Percentiles rank a stretch among this genome's conserved stretches.
These are phyloP conservation scores for Phytophthora europaea DNA, from an alignment of 352 stramenopile species.

Conservation along the genomic window DNA sequence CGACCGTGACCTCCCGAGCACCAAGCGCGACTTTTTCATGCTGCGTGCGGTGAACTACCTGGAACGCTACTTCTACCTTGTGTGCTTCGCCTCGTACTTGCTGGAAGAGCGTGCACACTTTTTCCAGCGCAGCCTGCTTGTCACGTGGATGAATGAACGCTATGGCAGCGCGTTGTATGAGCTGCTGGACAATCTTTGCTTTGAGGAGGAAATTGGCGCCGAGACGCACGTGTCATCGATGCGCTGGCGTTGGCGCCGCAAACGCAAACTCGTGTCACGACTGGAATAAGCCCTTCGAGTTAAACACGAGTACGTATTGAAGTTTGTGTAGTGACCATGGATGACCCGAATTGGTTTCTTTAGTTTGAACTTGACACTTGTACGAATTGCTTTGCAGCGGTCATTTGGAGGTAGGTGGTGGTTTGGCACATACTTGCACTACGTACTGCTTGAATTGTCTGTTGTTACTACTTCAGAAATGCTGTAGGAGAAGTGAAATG, in stretches of 20 bases:
- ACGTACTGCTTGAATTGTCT: not conserved
- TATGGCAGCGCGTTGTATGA: conserved; percentile 89
- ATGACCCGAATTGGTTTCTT: not conserved
- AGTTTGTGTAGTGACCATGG: not conserved
- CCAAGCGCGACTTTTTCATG: conserved; percentile 88
- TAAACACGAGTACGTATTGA: conserved; percentile 1
- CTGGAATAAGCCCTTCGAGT: conserved; percentile 57
- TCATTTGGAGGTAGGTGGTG: not conserved
- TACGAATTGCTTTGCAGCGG: not conserved
- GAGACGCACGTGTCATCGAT: conserved; percentile 87
- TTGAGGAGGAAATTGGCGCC: conserved; percentile 82
- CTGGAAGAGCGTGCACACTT: conserved; percentile 67
- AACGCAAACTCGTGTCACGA: conserved; percentile 86
- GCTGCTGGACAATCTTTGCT: conserved; percentile 88
- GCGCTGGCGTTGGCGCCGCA: conserved; percentile 90
- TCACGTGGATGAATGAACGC: conserved; percentile 86
- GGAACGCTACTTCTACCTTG: conserved; percentile 91
- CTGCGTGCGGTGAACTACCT: conserved; percentile 90
- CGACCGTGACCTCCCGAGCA: conserved; percentile 68
- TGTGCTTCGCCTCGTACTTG: conserved; percentile 91
- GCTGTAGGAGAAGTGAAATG: not conserved
- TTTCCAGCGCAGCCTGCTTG: conserved; percentile 74
- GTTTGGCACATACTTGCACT: not conserved
- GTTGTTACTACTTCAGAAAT: not conserved
- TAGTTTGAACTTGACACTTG: not conserved